These are phyloP conservation scores for Peronospora destructor DNA, from an alignment of 352 stramenopile genomes.

Conservation along the genomic window DNA sequence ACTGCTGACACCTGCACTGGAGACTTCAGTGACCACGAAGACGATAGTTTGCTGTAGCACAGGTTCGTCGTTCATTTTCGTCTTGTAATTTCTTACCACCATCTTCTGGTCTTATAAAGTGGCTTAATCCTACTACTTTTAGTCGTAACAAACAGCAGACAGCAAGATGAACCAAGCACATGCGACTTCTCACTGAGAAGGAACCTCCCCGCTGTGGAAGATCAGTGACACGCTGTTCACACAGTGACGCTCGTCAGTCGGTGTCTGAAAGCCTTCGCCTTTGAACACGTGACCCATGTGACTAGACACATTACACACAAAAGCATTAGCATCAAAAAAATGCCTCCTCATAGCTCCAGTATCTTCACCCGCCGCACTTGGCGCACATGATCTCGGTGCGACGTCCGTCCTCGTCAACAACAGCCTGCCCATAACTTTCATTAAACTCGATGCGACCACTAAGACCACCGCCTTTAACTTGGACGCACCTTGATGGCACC, in stretches of 20 bases:
- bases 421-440: slow-evolving; percentile 26
- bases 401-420: slow-evolving; percentile 58
- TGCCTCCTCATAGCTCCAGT: background rate
- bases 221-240: slow-evolving; percentile 88
- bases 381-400: slow-evolving; percentile 87
- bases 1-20: slow-evolving; percentile 38
- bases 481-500: slow-evolving; percentile 67
- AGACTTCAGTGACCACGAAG: slow-evolving; percentile 42
- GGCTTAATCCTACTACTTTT: slow-evolving; percentile 4
- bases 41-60: slow-evolving; percentile 49
- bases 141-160: slow-evolving; percentile 4
- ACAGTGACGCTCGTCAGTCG: slow-evolving; percentile 85
- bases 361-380: slow-evolving; percentile 70
- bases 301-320: slow-evolving; percentile 18
- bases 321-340: slow-evolving; percentile 2
- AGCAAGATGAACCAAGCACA: background rate
- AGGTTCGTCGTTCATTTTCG: background rate
- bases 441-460: background rate
- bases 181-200: slow-evolving; percentile 25
- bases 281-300: slow-evolving; percentile 91
- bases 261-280: slow-evolving; percentile 81
- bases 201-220: slow-evolving; percentile 65
- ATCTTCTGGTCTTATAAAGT: slow-evolving; percentile 7
- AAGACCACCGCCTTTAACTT: background rate
- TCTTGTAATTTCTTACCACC: no score